phyloP scores from a whole-genome alignment of 768 basidiomycete species.

The Tephrocybe sp. region DNA sequence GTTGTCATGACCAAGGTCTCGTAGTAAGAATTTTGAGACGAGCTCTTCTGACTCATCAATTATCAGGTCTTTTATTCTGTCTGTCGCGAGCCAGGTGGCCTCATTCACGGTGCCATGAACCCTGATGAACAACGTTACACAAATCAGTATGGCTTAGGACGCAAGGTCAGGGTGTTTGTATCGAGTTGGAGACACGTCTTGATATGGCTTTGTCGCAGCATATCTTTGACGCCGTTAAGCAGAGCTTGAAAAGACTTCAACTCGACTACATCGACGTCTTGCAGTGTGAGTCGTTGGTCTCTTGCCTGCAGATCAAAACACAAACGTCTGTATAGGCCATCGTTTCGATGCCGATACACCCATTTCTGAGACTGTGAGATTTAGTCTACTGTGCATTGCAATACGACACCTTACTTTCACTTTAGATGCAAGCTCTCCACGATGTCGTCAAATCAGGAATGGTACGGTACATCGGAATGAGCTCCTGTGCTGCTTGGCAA shows the following conservation, averaged over 20 bases:
- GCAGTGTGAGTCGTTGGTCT: slow-evolving; percentile 31
- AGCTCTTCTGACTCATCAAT: not conserved
- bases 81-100: slow-evolving; percentile 12
- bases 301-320: too few species aligned
- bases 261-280: slow-evolving; percentile 58
- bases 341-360: slow-evolving; percentile 57
- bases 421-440: slow-evolving; percentile 55
- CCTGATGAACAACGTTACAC: slow-evolving; percentile 45
- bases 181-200: not conserved
- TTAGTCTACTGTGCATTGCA: too few species aligned
- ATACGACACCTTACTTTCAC: too few species aligned
- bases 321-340: slow-evolving; percentile 33
- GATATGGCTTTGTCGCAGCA: slow-evolving; percentile 26
- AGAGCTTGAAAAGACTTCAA: slow-evolving; percentile 39
- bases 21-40: not conserved
- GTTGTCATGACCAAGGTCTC: slow-evolving; percentile 75
- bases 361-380: slow-evolving; percentile 49
- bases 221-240: slow-evolving; percentile 56
- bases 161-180: slow-evolving; percentile 14
- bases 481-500: slow-evolving; percentile 55
- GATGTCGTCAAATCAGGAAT: slow-evolving; percentile 66
- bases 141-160: slow-evolving; percentile 48
- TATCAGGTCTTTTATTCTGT: slow-evolving; percentile 37
- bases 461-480: slow-evolving; percentile 60
- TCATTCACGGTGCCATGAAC: slow-evolving; percentile 8